phyloP scores from a whole-genome alignment of 176 grass and related monocot species.

The Panicum miliaceum region DNA sequence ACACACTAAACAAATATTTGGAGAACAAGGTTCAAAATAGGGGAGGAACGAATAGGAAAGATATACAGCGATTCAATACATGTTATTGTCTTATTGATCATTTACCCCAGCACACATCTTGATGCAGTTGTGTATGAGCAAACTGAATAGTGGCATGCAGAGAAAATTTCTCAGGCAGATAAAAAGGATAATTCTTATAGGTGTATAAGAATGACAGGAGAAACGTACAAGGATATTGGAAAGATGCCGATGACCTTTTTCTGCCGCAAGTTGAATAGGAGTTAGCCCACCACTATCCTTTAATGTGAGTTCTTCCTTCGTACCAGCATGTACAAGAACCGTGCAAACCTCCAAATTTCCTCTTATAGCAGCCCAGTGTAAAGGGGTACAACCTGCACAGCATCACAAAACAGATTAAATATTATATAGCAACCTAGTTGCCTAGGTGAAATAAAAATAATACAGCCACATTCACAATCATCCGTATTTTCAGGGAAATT shows the following conservation, averaged over 20 bases:
- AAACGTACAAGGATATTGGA: constrained; percentile 87
- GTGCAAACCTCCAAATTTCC: constrained; percentile 84
- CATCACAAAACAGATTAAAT: constrained; percentile 42
- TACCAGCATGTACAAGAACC: constrained; percentile 93
- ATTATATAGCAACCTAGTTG: neutral
- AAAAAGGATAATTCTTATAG: constrained; percentile 30
- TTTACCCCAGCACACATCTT: constrained; percentile 31
- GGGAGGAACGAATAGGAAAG: neutral
- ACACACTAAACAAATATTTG: constrained; percentile 14
- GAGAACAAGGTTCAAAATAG: constrained; percentile 26
- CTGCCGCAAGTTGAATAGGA: constrained; percentile 83
- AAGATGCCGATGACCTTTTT: constrained; percentile 87
- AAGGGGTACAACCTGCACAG: constrained; percentile 78
- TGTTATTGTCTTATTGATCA: neutral
- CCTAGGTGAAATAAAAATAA: constrained; percentile 20
- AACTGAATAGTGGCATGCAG: constrained; percentile 22
- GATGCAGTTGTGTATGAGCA: constrained; percentile 27
- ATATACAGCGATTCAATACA: neutral
- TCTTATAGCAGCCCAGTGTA: constrained; percentile 95
- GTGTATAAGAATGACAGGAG: constrained; percentile 35
- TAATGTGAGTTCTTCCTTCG: constrained; percentile 71
- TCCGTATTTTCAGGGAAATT: neutral
- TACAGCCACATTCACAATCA: neutral
- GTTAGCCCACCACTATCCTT: constrained; percentile 89
- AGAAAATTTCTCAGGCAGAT: neutral